Base-by-base conservation (phyloP, 345 rosid genomes). In the Aethionema arabicum region DNA sequence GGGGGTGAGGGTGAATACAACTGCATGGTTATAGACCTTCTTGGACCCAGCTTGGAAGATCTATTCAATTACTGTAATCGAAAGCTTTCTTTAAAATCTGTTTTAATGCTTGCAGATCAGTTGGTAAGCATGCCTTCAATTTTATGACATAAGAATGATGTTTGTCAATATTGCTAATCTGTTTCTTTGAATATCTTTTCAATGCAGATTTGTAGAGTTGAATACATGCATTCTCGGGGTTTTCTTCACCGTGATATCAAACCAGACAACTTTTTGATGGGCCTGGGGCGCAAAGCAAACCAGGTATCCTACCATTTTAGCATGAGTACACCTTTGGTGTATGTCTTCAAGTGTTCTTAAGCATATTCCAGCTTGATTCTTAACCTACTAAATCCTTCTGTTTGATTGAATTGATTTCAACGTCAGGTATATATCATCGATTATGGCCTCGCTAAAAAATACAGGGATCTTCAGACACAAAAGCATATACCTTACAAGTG, bases 251-350 rank as follows among this genome's bases (percentile, higher is more conserved):
- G 98, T 50, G 99, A 93, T 75, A 85, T 92, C 59, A 93, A 93
- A 77, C 99, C 99, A 56, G 99, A 90, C 77, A 92, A 89, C 80
- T 92, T 92, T 67, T 82, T 89, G 67, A 89, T 92, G 97, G 98
- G 98, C 59, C 78, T 92, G 58, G 95, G 95, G 31, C 88, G 96
- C 64, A 87, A 78, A 79, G 92, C 91, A 55, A 92, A 92, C 79
- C 97, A 89, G 98, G 98, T 87, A 75, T 57, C 58, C 30, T 52
- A 39, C 40, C n/a, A 35, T 16, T 49, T 27, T 13, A 12, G 48
- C 11, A 32, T 64, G 29, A 39, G 40, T 63, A 21, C 27, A 21
- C 1, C 27, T 21, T 21, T 47, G 12, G 53, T 39, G 41, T 63
- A 56, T 40, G 11, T 40, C 29, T 50, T 21, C 10, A 50, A 50